Evolutionary conservation across 306 rosid species (phyloP), one percentile per base, ranked within the genome.

Genomic region (Trichosanthes truncata): DNA sequence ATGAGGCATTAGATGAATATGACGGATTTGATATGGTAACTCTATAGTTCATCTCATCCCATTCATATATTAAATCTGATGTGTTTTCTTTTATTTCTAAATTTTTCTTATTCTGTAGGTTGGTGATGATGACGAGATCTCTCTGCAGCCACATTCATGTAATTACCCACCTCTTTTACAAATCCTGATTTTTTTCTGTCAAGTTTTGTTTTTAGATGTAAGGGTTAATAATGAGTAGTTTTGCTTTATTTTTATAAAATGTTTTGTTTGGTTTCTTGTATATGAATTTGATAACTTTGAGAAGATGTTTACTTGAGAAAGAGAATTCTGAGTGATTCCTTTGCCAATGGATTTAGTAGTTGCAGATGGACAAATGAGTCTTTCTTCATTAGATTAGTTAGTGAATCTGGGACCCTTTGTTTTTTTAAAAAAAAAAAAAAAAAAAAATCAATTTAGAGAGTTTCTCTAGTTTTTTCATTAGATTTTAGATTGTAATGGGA

Each of bases 111-210:
- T 74, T 77, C 38, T 87, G 88, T 81, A 92, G 97, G 94, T 56
- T 51, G 94, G 84, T 31, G 86, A 88, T 59, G 93, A 92, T 48
- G 67, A 63, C 79, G 93, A 88, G 72, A 80, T 89, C 66, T 87
- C 90, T 76, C 69, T 89, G 80, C 89, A 89, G 57, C 52, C 94
- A 66, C 82, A 88, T 66, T 80, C 96, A 60, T 85, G 97, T 90
- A 74, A 46, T 48, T 29, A 92, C 89, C 94, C 92, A 86, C 57
- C 41, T 49, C 11, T 23, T 60, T 13, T 56, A 33, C 40, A 7
- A 0, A 1, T 46, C n/a, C 0, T 75, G 6, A 29, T 17, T 46
- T 73, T 80, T 71, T 84, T 69, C 4, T 62, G 43, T 62, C 43
- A 23, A 79, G 69, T 72, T 35, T 38, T 53, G 21, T n/a, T 55